Evolutionary conservation across 768 basidiomycete species (phyloP), one percentile per base, ranked within the genome.

Genomic region (Tulasnella sp.): DNA sequence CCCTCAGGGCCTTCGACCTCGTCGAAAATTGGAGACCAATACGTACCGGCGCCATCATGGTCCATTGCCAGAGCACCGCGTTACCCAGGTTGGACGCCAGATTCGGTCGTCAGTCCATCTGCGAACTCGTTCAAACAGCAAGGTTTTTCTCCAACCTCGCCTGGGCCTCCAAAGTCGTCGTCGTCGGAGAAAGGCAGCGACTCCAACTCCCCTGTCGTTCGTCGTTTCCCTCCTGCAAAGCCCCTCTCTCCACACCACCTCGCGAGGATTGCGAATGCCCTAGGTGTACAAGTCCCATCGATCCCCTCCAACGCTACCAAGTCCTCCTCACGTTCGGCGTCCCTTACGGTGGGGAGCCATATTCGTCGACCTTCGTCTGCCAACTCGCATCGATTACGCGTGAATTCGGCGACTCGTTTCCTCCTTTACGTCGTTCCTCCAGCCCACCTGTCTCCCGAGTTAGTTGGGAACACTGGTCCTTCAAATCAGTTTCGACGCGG

Each of bases 351-450:
- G n/a, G n/a, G n/a, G n/a, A 70, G 73, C 49, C 69, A 65, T 49
- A 42, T 56, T 43, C 52, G 52, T 19, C 34, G 52, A 8, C 52
- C 52, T 25, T 36, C 52, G 6, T 53, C 52, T 14, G 52, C 52
- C 23, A 19, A 72, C 79, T 64, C 64, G 66, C 42, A 21, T 49
- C 36, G 25, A 34, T 19, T 29, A 68, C 72, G 27, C 11, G 36
- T 53, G 36, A 53, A 53, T 23, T 67, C 74, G 4, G 73, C 76
- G 37, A 69, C 69, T 27, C 83, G 76, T 62, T 89, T 78, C 64
- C 73, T 93, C 35, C 74, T 93, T 29, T 89, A 93, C 66, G 81
- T 93, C 62, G 75, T 93, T 35, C 91, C 90, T 0, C 90, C 90
- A 0, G 56, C 69, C 2, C 75, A 81, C 60, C 75, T 93, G 8